Percentiles rank a stretch among this genome's conserved stretches.
Evolutionary conservation across 192 early-diverging fungal genomes (phyloP).

Genomic region (Geosiphon pyriformis): DNA sequence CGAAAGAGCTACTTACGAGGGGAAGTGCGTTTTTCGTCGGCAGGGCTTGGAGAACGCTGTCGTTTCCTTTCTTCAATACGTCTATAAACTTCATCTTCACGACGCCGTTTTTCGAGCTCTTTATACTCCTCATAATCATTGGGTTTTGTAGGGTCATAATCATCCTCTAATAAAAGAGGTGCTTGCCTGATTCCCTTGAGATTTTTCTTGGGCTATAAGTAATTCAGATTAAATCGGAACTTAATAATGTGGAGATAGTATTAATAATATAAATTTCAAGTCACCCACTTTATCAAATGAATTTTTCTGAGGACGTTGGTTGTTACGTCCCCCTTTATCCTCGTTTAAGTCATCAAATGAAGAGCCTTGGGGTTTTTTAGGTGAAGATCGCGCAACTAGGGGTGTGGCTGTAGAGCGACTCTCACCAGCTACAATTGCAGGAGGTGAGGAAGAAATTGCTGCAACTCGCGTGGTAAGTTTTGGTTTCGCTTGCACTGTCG

Average conservation of each 20-base stretch:
- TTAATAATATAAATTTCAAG: not conserved
- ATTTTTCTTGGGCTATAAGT: conserved; percentile 27
- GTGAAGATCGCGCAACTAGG: not conserved
- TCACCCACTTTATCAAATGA: conserved; percentile 37
- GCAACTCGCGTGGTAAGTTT: conserved; percentile 34
- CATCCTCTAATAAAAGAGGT: conserved; percentile 42
- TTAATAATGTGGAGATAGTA: not conserved
- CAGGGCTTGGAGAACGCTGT: not conserved
- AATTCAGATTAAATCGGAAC: conserved; percentile 5
- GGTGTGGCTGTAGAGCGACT: conserved; percentile 2
- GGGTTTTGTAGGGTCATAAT: conserved; percentile 63
- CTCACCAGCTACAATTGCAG: conserved; percentile 23
- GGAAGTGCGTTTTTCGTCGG: conserved; percentile 20
- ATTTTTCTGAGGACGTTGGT: conserved; percentile 26
- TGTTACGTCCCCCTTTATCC: conserved; percentile 29
- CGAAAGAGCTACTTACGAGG: conserved; percentile 21
- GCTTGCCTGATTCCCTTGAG: conserved; percentile 29
- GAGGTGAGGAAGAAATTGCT: conserved; percentile 24
- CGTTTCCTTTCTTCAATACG: conserved; percentile 15
- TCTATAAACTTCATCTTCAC: conserved; percentile 34
- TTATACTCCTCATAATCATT: conserved; percentile 73
- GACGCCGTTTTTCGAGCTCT: conserved; percentile 41
- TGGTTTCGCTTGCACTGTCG: conserved; percentile 43
- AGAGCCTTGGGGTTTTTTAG: not conserved
- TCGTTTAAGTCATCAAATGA: conserved; percentile 12